Evolutionary conservation across 2,329 filamentous ascomycete genomes (phyloP).

Genomic region (Trichoderma sp.): DNA sequence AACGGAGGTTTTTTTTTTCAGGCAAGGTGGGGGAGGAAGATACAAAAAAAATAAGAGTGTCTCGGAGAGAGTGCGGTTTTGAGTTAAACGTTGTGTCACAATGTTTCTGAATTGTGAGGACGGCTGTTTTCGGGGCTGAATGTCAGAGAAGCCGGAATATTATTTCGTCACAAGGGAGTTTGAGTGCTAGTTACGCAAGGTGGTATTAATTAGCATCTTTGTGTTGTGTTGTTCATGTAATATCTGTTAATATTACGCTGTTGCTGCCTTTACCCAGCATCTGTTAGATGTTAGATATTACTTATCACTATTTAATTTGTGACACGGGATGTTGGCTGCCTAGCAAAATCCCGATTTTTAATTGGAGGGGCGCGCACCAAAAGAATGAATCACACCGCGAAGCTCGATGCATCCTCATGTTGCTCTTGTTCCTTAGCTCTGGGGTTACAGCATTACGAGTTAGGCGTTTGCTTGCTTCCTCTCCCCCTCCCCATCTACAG

Average conservation of each 20-base stretch:
- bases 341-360: neutral
- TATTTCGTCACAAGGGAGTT: neutral
- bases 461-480: neutral
- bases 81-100: neutral
- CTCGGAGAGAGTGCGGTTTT: neutral
- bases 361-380: neutral
- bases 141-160: neutral
- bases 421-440: neutral
- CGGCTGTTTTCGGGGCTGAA: neutral
- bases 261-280: neutral
- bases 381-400: constrained; percentile 3
- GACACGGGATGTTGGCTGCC: neutral
- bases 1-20: neutral
- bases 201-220: neutral
- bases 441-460: neutral
- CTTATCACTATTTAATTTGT: neutral
- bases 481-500: neutral
- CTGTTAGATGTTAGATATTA: neutral
- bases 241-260: neutral
- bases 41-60: neutral
- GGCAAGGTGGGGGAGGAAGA: neutral
- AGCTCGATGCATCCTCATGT: neutral
- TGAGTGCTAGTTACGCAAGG: neutral
- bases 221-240: neutral
- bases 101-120: neutral